These are phyloP conservation scores for Ustulina deusta DNA, from an alignment of 2,329 filamentous ascomycete species.

Conservation along the genomic window DNA sequence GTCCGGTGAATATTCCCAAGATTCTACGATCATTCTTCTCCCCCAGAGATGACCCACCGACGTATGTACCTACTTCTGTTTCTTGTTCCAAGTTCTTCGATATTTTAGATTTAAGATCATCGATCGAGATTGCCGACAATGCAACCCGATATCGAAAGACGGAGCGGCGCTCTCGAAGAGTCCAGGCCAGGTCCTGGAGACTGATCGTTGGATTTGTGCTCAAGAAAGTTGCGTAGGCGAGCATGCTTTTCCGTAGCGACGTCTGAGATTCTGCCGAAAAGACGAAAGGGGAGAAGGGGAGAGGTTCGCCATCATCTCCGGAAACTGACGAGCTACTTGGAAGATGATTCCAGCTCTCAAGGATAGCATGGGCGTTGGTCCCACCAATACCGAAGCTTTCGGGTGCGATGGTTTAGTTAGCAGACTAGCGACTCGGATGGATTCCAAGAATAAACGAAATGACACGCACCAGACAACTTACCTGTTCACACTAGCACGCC, in stretches of 20 bases:
- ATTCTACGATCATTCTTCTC: not conserved
- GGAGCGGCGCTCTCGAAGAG: slow-evolving; percentile 17
- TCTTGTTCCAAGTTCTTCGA: not conserved
- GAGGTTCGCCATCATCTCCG: not conserved
- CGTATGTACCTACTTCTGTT: not conserved
- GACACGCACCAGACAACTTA: not conserved
- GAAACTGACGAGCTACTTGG: not conserved
- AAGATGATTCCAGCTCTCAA: slow-evolving; percentile 11
- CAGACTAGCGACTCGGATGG: not conserved
- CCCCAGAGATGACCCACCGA: not conserved
- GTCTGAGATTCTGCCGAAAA: slow-evolving; percentile 18
- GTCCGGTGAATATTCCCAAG: slow-evolving; percentile 8
- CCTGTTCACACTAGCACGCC: not conserved
- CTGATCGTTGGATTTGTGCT: not conserved
- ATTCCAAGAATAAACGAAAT: not conserved
- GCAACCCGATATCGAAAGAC: not conserved
- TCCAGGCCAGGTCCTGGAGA: slow-evolving; percentile 12
- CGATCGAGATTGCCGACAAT: not conserved
- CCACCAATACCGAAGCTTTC: not conserved
- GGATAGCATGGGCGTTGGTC: slow-evolving; percentile 16
- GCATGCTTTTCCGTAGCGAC: slow-evolving; percentile 5
- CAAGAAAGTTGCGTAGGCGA: slow-evolving; percentile 7
- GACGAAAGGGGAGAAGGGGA: slow-evolving; percentile 17
- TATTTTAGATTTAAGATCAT: not conserved
- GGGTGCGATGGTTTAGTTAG: not conserved